Evolutionary conservation across 2,329 filamentous ascomycete genomes (phyloP).

Genomic region (Colletotrichum sp.): DNA sequence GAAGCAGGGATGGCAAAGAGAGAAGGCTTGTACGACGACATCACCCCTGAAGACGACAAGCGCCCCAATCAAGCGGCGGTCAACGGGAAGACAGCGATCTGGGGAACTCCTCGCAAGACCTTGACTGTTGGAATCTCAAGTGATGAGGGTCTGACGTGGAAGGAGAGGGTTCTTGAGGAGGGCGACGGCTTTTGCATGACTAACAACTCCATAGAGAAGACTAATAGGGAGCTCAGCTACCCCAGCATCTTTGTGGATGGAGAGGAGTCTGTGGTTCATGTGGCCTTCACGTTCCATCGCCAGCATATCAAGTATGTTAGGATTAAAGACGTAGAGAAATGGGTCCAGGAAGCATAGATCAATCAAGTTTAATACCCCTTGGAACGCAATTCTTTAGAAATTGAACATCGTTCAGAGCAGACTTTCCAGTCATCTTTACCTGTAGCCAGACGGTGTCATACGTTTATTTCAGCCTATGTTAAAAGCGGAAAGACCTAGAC

Average conservation of each 20-base stretch:
- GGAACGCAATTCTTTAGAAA: no score
- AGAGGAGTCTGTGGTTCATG: conserved; percentile 27
- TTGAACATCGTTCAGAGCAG: no score
- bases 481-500: no score
- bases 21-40: conserved; percentile 49
- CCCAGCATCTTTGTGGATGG: conserved; percentile 41
- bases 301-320: conserved; percentile 46
- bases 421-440: no score
- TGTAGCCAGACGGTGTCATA: no score
- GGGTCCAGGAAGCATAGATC: conserved; percentile 19
- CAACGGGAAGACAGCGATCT: conserved; percentile 43
- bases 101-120: conserved; percentile 44
- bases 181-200: conserved; percentile 51
- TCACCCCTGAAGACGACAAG: conserved; percentile 43
- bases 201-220: conserved; percentile 44
- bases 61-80: conserved; percentile 40
- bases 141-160: conserved; percentile 42
- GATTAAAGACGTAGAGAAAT: conserved; percentile 30
- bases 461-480: no score
- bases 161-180: conserved; percentile 42
- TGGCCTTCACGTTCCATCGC: conserved; percentile 48
- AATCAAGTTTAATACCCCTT: no score
- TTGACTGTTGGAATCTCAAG: conserved; percentile 38
- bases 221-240: conserved; percentile 48
- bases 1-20: conserved; percentile 35